These are phyloP conservation scores for Cornus florida DNA, from an alignment of 148 eudicot genomes.

Conservation along the genomic window DNA sequence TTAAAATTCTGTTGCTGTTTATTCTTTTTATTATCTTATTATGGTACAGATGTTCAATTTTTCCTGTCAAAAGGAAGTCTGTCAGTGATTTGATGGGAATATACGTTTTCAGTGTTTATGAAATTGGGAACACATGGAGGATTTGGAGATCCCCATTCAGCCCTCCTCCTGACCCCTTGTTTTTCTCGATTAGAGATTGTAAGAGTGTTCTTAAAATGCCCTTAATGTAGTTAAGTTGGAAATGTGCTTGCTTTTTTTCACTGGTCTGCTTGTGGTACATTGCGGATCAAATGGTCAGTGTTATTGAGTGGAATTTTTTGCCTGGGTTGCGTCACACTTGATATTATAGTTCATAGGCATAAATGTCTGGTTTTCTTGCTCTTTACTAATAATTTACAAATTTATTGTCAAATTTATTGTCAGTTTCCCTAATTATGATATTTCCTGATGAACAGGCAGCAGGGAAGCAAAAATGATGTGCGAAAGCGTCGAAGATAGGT, in stretches of 20 bases:
- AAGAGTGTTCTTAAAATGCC: neutral
- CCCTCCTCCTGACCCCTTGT: neutral
- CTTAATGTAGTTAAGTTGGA: too few relatives aligned
- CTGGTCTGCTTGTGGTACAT: neutral
- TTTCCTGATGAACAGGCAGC: conserved; percentile 14
- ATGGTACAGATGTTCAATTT: neutral
- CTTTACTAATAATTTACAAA: neutral
- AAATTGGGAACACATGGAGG: neutral
- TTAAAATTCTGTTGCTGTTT: too few relatives aligned
- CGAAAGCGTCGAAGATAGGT: neutral
- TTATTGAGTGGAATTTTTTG: neutral
- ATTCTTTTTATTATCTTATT: neutral
- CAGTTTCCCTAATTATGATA: neutral
- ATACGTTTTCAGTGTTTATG: neutral
- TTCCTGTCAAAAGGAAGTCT: neutral
- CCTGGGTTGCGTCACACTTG: too few relatives aligned
- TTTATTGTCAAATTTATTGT: neutral
- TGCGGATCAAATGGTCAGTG: too few relatives aligned
- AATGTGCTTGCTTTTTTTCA: too few relatives aligned
- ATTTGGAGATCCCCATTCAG: neutral
- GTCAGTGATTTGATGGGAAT: neutral
- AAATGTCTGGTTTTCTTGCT: neutral
- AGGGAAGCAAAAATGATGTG: conserved; percentile 10
- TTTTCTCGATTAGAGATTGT: neutral
- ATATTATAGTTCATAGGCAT: neutral